These are phyloP conservation scores for Bolboschoenus planiculmis DNA, from an alignment of 176 grass and related monocot genomes.

Conservation along the genomic window DNA sequence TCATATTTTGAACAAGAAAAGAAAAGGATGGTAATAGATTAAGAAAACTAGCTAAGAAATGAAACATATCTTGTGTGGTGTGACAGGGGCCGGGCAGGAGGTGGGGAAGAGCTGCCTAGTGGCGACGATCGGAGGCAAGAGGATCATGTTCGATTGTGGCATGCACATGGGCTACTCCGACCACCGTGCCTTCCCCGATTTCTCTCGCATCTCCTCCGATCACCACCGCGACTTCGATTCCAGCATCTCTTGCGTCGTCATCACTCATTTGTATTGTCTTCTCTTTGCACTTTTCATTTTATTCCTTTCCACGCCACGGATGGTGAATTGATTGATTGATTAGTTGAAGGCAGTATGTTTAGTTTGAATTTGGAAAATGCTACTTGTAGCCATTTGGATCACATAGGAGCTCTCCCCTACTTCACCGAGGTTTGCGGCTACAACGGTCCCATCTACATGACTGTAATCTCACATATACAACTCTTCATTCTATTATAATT, in stretches of 20 bases:
- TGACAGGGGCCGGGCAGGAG: slow-evolving; percentile 75
- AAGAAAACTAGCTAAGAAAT: too few species aligned
- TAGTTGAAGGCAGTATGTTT: too few species aligned
- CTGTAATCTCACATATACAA: slow-evolving; percentile 27
- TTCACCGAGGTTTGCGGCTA: slow-evolving; percentile 91
- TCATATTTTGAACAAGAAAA: neutral
- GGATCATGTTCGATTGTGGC: slow-evolving; percentile 89
- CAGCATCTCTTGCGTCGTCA: slow-evolving; percentile 66
- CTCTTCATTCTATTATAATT: neutral
- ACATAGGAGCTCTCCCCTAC: slow-evolving; percentile 84
- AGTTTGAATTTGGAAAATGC: neutral
- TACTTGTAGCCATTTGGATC: slow-evolving; percentile 78
- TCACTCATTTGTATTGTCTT: slow-evolving; percentile 66
- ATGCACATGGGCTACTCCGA: slow-evolving; percentile 94
- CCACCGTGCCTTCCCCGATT: slow-evolving; percentile 58
- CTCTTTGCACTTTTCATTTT: neutral
- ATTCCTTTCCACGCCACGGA: too few species aligned
- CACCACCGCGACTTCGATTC: neutral
- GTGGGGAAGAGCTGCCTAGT: slow-evolving; percentile 94
- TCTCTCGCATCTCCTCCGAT: slow-evolving; percentile 41
- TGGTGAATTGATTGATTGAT: neutral
- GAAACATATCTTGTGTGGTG: neutral
- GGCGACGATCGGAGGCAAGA: slow-evolving; percentile 61
- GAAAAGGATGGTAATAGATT: too few species aligned
- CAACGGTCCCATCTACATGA: slow-evolving; percentile 84